Conservation (phyloP, 495 filamentous ascomycete species). For the Terfezia boudieri region DNA sequence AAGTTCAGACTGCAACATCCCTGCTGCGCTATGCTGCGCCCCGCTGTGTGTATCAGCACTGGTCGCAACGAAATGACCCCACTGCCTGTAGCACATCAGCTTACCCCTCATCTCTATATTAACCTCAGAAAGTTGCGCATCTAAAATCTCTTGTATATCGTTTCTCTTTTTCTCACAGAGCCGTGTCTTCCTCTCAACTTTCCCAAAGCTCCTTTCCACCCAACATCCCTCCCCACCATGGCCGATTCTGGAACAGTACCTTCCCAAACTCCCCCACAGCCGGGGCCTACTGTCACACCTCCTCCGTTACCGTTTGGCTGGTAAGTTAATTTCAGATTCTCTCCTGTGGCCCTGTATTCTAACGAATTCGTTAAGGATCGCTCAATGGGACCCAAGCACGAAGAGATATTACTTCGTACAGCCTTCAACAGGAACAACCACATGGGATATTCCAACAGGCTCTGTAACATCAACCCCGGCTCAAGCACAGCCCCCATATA, state of each 20-base stretch:
- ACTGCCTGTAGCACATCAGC: too few species aligned
- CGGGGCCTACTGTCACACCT: slow-evolving; percentile 45
- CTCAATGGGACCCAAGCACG: slow-evolving; percentile 55
- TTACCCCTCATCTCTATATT: background rate
- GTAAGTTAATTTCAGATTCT: slow-evolving; percentile 21
- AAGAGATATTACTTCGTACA: slow-evolving; percentile 67
- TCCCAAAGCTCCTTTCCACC: background rate
- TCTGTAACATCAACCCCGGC: slow-evolving; percentile 11
- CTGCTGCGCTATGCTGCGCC: too few species aligned
- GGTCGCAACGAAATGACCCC: too few species aligned
- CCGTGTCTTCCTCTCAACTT: background rate
- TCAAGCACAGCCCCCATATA: background rate
- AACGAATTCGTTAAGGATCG: slow-evolving; percentile 28
- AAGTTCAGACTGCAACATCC: too few species aligned
- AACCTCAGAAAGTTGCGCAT: background rate
- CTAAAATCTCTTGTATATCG: background rate
- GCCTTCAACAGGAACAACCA: slow-evolving; percentile 46
- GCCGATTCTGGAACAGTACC: background rate
- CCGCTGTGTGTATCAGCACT: too few species aligned
- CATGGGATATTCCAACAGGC: slow-evolving; percentile 56
- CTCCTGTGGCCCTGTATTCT: background rate
- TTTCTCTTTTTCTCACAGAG: background rate
- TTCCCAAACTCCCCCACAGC: slow-evolving; percentile 14
- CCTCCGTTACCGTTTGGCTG: slow-evolving; percentile 50
- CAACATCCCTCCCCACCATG: background rate